A percentile compares a stretch with the other conserved stretches of the same genome.
phyloP scores from a whole-genome alignment of 148 eudicot genomes.

The Diospyros lotus region DNA sequence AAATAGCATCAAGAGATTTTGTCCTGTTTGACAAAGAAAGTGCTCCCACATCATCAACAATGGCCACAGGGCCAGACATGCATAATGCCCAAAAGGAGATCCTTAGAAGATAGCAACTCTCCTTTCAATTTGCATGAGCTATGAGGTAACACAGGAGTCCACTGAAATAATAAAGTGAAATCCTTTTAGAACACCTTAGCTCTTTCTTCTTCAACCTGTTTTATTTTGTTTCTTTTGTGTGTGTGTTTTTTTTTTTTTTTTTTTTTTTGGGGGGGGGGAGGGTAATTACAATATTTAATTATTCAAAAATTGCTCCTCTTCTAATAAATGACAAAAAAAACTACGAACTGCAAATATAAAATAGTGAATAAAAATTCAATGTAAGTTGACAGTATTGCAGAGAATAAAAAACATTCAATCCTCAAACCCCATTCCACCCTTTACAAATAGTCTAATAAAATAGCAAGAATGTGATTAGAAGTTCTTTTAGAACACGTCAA shows the following conservation, averaged over 20 bases:
- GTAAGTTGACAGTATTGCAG: background rate
- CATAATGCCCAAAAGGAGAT: slow-evolving; percentile 46
- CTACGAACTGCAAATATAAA: background rate
- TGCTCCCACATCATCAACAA: slow-evolving; percentile 35
- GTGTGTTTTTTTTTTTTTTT: slow-evolving; percentile 2
- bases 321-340: background rate
- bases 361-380: background rate
- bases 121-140: slow-evolving; percentile 17
- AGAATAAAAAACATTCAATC: background rate
- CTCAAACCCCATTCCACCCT: background rate
- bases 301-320: background rate
- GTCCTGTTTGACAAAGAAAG: slow-evolving; percentile 48
- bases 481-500: background rate
- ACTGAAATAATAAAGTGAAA: background rate
- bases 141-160: background rate
- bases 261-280: background rate
- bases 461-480: background rate
- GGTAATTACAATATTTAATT: background rate
- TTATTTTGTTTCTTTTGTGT: background rate
- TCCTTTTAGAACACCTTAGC: background rate
- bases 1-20: slow-evolving; percentile 49
- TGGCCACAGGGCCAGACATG: slow-evolving; percentile 78
- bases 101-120: slow-evolving; percentile 19
- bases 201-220: slow-evolving; percentile 1
- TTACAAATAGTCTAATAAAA: background rate